Evolutionary conservation across 306 rosid genomes (phyloP).

Genomic region (Coriaria nepalensis): DNA sequence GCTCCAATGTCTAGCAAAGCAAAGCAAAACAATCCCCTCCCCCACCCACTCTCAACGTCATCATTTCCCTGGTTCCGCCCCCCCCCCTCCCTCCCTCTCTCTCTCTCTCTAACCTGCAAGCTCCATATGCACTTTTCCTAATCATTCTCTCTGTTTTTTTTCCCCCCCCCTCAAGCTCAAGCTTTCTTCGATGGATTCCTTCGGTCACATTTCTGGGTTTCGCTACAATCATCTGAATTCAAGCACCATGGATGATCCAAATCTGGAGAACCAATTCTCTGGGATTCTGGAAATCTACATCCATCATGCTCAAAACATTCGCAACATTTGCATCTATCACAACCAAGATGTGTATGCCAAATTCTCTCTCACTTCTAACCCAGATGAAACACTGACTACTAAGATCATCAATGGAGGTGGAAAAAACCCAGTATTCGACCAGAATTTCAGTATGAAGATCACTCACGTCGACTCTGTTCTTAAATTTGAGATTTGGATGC

Average conservation of each 20-base stretch:
- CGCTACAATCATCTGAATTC: constrained; percentile 39
- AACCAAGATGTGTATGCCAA: constrained; percentile 90
- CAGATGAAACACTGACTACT: constrained; percentile 67
- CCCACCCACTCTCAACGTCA: constrained; percentile 12
- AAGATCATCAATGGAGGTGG: constrained; percentile 70
- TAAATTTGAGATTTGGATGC: constrained; percentile 95
- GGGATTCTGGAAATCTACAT: constrained; percentile 70
- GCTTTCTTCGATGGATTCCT: constrained; percentile 44
- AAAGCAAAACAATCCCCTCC: constrained; percentile 12
- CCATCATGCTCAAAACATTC: constrained; percentile 83
- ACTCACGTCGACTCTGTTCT: constrained; percentile 65
- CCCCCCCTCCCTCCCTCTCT: constrained; percentile 12
- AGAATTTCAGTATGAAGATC: constrained; percentile 55
- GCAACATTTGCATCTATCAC: constrained; percentile 87
- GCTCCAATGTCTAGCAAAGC: constrained; percentile 23
- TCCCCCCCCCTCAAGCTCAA: neutral
- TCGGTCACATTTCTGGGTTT: constrained; percentile 36
- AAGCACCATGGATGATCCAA: constrained; percentile 14
- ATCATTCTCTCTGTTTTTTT: constrained; percentile 6
- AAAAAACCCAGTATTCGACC: constrained; percentile 65
- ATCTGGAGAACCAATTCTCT: constrained; percentile 33
- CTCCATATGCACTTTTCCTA: neutral
- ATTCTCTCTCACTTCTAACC: constrained; percentile 75
- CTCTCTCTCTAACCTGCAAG: constrained; percentile 10
- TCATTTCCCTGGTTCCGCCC: constrained; percentile 16